Evolutionary conservation across 148 eudicot species (phyloP).

Genomic region (Cornus controversa): DNA sequence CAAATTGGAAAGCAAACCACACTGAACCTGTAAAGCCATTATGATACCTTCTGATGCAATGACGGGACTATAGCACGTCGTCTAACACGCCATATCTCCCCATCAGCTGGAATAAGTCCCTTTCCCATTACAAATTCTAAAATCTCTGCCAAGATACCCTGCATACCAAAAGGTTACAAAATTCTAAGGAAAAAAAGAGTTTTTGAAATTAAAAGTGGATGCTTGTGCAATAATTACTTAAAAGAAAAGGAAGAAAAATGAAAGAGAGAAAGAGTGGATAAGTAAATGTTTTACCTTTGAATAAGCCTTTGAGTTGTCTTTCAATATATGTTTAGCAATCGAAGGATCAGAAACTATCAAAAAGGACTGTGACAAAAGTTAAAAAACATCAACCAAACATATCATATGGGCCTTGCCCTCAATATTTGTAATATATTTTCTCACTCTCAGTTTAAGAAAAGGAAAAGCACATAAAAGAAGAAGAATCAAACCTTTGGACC

Average conservation of each 20-base stretch:
- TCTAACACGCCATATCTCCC: conserved; percentile 92
- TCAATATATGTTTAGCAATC: conserved; percentile 82
- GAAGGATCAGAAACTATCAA: conserved; percentile 93
- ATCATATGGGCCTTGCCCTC: neutral
- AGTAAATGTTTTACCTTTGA: conserved; percentile 66
- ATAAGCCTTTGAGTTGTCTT: conserved; percentile 82
- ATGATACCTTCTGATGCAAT: conserved; percentile 80
- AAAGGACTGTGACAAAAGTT: conserved; percentile 69
- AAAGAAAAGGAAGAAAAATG: neutral
- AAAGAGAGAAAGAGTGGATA: neutral
- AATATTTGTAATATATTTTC: neutral
- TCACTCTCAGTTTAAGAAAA: neutral
- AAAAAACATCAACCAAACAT: conserved; percentile 7
- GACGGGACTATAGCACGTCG: conserved; percentile 98
- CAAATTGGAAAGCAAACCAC: neutral
- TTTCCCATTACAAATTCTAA: conserved; percentile 97
- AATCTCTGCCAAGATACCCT: conserved; percentile 95
- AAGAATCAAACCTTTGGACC: conserved; percentile 84
- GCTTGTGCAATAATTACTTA: neutral
- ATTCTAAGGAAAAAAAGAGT: too few species aligned
- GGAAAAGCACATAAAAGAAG: neutral
- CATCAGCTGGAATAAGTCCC: conserved; percentile 98
- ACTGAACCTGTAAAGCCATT: neutral
- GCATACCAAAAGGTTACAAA: conserved; percentile 16
- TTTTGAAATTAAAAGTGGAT: neutral